Conservation (phyloP, 2,329 filamentous ascomycete genomes). For the Didymella segeticola region DNA sequence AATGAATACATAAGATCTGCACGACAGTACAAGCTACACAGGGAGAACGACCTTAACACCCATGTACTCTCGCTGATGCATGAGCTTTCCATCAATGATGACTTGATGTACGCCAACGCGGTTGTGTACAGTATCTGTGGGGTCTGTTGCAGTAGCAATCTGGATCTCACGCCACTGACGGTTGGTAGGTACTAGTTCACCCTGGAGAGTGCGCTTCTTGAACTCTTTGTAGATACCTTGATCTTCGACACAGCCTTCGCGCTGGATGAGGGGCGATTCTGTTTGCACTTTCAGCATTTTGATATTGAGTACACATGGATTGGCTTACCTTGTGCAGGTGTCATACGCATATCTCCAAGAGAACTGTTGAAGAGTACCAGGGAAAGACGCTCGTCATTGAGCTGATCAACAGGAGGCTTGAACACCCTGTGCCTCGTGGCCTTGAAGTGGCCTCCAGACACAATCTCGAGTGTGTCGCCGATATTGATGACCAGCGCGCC, state of each 20-base stretch:
- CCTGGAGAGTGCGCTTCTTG: constrained; percentile 27
- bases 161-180: constrained; percentile 33
- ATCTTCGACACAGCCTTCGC: constrained; percentile 32
- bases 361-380: constrained; percentile 33
- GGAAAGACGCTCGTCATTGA: constrained; percentile 42
- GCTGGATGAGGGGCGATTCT: constrained; percentile 32
- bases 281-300: background rate
- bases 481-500: constrained; percentile 38
- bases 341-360: constrained; percentile 28
- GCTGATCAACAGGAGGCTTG: constrained; percentile 53
- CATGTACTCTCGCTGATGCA: constrained; percentile 34
- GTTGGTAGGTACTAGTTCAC: constrained; percentile 27
- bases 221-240: constrained; percentile 31
- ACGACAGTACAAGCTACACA: constrained; percentile 5
- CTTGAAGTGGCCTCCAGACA: constrained; percentile 57
- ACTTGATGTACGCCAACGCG: constrained; percentile 32
- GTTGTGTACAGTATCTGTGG: constrained; percentile 30
- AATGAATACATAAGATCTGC: too few species aligned
- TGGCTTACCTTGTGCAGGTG: constrained; percentile 24
- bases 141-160: constrained; percentile 31
- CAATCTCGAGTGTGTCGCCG: constrained; percentile 48
- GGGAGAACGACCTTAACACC: constrained; percentile 34
- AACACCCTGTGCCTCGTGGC: constrained; percentile 55
- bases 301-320: background rate
- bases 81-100: constrained; percentile 30